phyloP scores from a whole-genome alignment of 2,329 filamentous ascomycete species.

The Aspergillus udagawae region DNA sequence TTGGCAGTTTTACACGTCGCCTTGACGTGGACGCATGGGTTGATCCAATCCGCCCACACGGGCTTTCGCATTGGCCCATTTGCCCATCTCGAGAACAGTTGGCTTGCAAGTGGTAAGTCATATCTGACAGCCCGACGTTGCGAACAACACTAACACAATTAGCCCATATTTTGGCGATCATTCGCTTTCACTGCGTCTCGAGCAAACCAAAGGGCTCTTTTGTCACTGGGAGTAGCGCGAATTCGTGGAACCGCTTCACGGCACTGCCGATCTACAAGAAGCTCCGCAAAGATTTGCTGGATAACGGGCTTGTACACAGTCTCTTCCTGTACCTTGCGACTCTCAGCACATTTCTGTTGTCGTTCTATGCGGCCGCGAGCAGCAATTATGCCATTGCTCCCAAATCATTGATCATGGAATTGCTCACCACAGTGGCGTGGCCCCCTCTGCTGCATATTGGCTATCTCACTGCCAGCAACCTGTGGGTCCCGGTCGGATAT shows the following conservation, averaged over 20 bases:
- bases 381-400: not conserved
- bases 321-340: conserved; percentile 11
- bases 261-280: conserved; percentile 3
- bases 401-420: not conserved
- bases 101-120: conserved; percentile 23
- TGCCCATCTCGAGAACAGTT: conserved; percentile 25
- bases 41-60: conserved; percentile 17
- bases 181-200: conserved; percentile 21
- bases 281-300: conserved; percentile 13
- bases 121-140: not conserved
- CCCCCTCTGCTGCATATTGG: conserved; percentile 21
- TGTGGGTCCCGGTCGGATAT: conserved; percentile 20
- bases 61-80: conserved; percentile 21
- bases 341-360: not conserved
- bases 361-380: not conserved
- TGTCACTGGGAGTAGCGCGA: conserved; percentile 26
- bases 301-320: conserved; percentile 17
- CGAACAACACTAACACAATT: not conserved
- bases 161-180: conserved; percentile 21
- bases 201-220: conserved; percentile 26
- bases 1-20: conserved; percentile 10
- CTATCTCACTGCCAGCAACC: conserved; percentile 13
- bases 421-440: conserved; percentile 17
- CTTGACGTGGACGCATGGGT: conserved; percentile 19
- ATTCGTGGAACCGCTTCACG: conserved; percentile 19